Evolutionary conservation across 2,329 filamentous ascomycete genomes (phyloP).

Genomic region (Xylariaceae sp.): DNA sequence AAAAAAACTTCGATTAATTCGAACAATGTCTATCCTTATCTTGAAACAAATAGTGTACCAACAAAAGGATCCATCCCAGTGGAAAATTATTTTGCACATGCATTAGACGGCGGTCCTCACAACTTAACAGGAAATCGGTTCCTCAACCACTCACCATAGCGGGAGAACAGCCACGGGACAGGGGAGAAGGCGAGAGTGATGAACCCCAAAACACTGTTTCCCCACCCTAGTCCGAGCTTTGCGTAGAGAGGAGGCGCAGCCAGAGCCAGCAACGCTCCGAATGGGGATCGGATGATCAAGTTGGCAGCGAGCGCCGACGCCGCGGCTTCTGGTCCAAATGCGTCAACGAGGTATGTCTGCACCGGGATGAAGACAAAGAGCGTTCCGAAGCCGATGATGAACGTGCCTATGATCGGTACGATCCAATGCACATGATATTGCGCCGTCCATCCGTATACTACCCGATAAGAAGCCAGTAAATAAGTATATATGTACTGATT

Average conservation of each 20-base stretch:
- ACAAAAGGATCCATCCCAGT: too few species aligned
- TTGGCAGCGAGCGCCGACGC: constrained; percentile 10
- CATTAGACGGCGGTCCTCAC: too few species aligned
- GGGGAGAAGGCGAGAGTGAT: constrained; percentile 8
- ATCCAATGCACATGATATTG: constrained; percentile 13
- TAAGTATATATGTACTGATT: background rate
- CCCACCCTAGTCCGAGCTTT: constrained; percentile 11
- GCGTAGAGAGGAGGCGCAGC: constrained; percentile 7
- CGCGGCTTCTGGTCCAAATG: constrained; percentile 7
- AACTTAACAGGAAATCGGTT: background rate
- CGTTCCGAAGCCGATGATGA: constrained; percentile 10
- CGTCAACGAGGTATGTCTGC: constrained; percentile 8
- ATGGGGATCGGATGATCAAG: constrained; percentile 6
- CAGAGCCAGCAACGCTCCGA: constrained; percentile 8
- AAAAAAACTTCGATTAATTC: too few species aligned
- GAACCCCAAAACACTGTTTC: constrained; percentile 11
- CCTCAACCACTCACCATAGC: constrained; percentile 5
- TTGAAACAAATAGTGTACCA: too few species aligned
- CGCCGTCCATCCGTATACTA: constrained; percentile 10
- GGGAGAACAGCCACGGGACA: constrained; percentile 11
- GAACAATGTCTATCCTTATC: too few species aligned
- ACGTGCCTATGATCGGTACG: constrained; percentile 13
- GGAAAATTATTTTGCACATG: too few species aligned
- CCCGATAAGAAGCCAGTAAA: background rate
- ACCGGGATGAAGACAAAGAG: constrained; percentile 8